Evolutionary conservation across 2,329 filamentous ascomycete species (phyloP), one percentile per base, ranked within the genome.

Genomic region (Thelonectria rubi): DNA sequence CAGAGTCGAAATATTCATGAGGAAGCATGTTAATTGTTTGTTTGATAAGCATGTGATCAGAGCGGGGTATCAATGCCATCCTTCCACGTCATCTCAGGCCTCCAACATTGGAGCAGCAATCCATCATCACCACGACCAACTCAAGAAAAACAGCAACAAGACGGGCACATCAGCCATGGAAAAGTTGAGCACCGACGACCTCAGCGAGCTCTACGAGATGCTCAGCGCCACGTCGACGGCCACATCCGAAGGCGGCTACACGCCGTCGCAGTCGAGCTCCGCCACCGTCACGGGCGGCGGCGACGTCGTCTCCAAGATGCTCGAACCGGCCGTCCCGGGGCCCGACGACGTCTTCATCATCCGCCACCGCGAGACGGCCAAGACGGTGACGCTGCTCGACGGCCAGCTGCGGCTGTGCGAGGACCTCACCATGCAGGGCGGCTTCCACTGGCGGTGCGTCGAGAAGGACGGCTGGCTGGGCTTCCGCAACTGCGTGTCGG

Each of bases 381-480:
- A 68, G 37, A 55, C 73, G 8, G 69, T 78, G n/a, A 75, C 76
- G 0, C 65, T 77, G 1, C 34, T 70, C 6, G 59, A 73, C 37
- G 76, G 76, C 1, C 49, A 71, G 10, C 58, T 77, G 5, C 55
- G 64, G 8, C 70, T 78, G 0, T 58, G 32, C 10, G 52, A 68
- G 2, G 63, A 63, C 2, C 17, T 66, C 24, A 60, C 50, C 12
- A 24, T 63, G 2, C 55, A 58, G 12, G 66, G 71, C 32, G 68
- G 72, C 12, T 71, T 70, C 24, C 74, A 78, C 47, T 80, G 78
- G 78, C 52, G 62, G 18, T 80, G 78, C 52, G 70, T 76, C 15
- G 76, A 79, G 37, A 71, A 65, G 26, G 68, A 75, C 5, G 75
- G 77, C 2, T 79, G 76, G 75, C 62, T 79, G 0, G 78, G 78